Evolutionary conservation across 345 rosid genomes (phyloP), one percentile per base, ranked within the genome.

Genomic region (Anacardium occidentale): DNA sequence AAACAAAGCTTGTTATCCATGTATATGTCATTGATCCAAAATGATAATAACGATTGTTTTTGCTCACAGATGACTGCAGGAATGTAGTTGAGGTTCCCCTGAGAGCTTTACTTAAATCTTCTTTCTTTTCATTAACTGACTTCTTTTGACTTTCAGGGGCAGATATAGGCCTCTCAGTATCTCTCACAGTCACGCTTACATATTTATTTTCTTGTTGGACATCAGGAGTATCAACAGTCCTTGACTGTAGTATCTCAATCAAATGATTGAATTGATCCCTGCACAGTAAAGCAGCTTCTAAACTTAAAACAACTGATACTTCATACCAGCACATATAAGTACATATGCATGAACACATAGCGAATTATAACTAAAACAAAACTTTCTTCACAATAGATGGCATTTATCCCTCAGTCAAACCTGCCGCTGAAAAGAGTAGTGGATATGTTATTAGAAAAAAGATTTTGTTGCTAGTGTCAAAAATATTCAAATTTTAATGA

Each of bases 181-280:
- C 83, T 81, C 80, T 68, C 17, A 55, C 72, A 64, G 79, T 58
- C 50, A 75, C 26, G 64, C 61, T 75, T 44, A 69, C 50, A 72
- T 66, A 56, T 72, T 62, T 74, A 66, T 81, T 80, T 66, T 75
- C 85, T 75, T 74, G 77, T 62, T 72, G 82, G 73, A 45, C 68
- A 55, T 64, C 76, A 37, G 83, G 88, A 73, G 50, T 51, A 81
- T 81, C 87, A 74, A 67, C 80, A 77, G 82, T 84, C 79, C 88
- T 86, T 74, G 96, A 90, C 78, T 71, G 75, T 75, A 94, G 62
- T 76, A 91, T 79, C 77, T 88, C 86, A 32, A 88, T 75, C 72
- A 94, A 80, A 71, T 68, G 87, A 75, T 83, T 81, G 74, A 89
- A 80, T 80, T 94, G 91, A 75, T 82, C 90, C 84, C 98, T 94